Conservation (phyloP, 1,139 yeast genomes). For the Blastobotrys persicus region DNA sequence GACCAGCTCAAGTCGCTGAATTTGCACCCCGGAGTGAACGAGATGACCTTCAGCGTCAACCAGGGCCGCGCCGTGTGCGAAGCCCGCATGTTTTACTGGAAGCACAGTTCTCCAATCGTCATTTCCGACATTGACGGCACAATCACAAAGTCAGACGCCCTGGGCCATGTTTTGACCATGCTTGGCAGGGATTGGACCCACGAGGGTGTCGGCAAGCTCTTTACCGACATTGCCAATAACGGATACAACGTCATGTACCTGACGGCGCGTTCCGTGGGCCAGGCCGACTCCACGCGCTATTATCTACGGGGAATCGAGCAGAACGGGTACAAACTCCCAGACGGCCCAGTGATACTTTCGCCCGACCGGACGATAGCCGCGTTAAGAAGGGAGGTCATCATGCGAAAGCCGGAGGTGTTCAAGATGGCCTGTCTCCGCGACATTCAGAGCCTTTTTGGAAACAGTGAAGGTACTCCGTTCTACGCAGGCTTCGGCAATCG, state of each 20-base stretch:
- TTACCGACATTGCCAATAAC: constrained; percentile 77
- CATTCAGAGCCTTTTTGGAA: constrained; percentile 58
- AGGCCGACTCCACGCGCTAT: constrained; percentile 88
- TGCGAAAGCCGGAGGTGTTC: constrained; percentile 95
- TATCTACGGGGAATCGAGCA: constrained; percentile 79
- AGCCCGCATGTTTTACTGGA: constrained; percentile 83
- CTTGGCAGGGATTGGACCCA: constrained; percentile 99
- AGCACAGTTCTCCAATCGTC: constrained; percentile 79
- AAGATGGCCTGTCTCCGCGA: constrained; percentile 96
- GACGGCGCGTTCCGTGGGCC: constrained; percentile 95
- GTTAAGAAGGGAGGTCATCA: constrained; percentile 80
- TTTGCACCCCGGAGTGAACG: constrained; percentile 76
- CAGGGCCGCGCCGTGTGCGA: constrained; percentile 75
- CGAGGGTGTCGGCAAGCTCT: constrained; percentile 87
- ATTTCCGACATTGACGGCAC: constrained; percentile 98
- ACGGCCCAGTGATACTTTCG: constrained; percentile 91
- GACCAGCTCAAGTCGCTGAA: constrained; percentile 78
- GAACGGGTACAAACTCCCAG: constrained; percentile 68
- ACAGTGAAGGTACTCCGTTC: constrained; percentile 59
- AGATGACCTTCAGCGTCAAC: constrained; percentile 71
- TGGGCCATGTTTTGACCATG: constrained; percentile 93
- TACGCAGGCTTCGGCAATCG: constrained; percentile 98
- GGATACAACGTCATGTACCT: constrained; percentile 93
- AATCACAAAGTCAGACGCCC: constrained; percentile 94
- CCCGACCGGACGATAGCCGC: constrained; percentile 99